Evolutionary conservation across 805 yeast species (phyloP).

Genomic region (Wickerhamiella brachini): DNA sequence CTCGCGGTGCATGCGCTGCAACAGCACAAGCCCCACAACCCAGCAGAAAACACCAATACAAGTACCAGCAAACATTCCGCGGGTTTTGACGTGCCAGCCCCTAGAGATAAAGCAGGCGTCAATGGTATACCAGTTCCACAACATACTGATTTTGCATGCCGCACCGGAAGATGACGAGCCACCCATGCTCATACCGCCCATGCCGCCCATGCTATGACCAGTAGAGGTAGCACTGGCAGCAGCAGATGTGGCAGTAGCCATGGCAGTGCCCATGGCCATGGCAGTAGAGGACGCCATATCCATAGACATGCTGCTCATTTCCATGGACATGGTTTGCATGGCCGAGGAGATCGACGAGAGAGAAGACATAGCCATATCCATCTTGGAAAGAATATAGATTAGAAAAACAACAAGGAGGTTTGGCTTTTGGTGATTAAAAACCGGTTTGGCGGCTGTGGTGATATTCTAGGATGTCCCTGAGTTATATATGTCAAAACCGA

Average conservation of each 20-base stretch:
- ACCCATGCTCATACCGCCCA: slow-evolving; percentile 9
- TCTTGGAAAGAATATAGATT: background rate
- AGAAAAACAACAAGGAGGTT: background rate
- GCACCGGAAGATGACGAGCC: slow-evolving; percentile 6
- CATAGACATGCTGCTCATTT: slow-evolving; percentile 13
- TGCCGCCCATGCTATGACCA: slow-evolving; percentile 4
- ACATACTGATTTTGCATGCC: slow-evolving; percentile 33
- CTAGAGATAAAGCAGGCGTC: slow-evolving; percentile 50
- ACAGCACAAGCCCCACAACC: slow-evolving; percentile 43
- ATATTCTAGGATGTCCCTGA: background rate
- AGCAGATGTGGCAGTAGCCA: slow-evolving; percentile 5
- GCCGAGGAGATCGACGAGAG: slow-evolving; percentile 1
- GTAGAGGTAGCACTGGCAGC: slow-evolving; percentile 3
- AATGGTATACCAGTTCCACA: slow-evolving; percentile 63
- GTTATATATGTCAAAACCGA: background rate
- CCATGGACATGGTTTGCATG: slow-evolving; percentile 7
- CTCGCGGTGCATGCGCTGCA: slow-evolving; percentile 42
- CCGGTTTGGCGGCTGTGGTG: background rate
- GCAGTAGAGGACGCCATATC: slow-evolving; percentile 8
- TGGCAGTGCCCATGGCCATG: slow-evolving; percentile 5
- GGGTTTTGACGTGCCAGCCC: slow-evolving; percentile 47
- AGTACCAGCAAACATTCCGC: slow-evolving; percentile 57
- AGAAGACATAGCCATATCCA: slow-evolving; percentile 2
- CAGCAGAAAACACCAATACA: slow-evolving; percentile 55
- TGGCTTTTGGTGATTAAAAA: background rate